Percentiles rank a stretch among this genome's conserved stretches.
Conservation (phyloP, 2,329 filamentous ascomycete species). For the Teratosphaeriaceae sp. region DNA sequence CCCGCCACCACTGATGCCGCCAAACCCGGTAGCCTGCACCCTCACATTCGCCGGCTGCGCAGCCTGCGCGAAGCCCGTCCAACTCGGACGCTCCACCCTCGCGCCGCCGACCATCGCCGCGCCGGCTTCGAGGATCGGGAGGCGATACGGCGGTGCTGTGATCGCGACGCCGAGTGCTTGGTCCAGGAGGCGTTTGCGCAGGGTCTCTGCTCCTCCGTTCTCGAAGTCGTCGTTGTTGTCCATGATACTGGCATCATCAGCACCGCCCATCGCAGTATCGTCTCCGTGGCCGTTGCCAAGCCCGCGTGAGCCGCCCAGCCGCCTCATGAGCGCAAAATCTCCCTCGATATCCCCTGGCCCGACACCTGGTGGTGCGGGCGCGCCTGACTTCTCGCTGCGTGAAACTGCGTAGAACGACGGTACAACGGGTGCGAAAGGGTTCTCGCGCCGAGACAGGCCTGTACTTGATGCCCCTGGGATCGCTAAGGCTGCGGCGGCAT, state of each 20-base stretch:
- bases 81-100: slow-evolving; percentile 28
- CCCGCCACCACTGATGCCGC: neutral
- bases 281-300: slow-evolving; percentile 17
- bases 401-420: slow-evolving; percentile 40
- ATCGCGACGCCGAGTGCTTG: slow-evolving; percentile 25
- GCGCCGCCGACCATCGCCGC: slow-evolving; percentile 25
- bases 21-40: neutral
- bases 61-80: slow-evolving; percentile 28
- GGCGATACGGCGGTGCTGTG: slow-evolving; percentile 26
- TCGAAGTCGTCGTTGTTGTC: too few relatives aligned
- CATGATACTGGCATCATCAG: slow-evolving; percentile 11
- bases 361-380: slow-evolving; percentile 40
- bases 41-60: too few relatives aligned
- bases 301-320: slow-evolving; percentile 12
- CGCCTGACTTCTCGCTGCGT: slow-evolving; percentile 40
- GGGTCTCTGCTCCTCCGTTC: slow-evolving; percentile 1
- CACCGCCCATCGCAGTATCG: slow-evolving; percentile 15
- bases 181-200: slow-evolving; percentile 21
- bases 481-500: slow-evolving; percentile 33
- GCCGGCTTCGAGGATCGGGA: slow-evolving; percentile 29
- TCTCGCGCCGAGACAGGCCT: too few relatives aligned
- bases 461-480: too few relatives aligned
- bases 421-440: slow-evolving; percentile 41
- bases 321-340: slow-evolving; percentile 43
- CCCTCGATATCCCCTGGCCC: slow-evolving; percentile 39